Conservation (phyloP, 257 asterid genomes). For the Solanum neorickii region DNA sequence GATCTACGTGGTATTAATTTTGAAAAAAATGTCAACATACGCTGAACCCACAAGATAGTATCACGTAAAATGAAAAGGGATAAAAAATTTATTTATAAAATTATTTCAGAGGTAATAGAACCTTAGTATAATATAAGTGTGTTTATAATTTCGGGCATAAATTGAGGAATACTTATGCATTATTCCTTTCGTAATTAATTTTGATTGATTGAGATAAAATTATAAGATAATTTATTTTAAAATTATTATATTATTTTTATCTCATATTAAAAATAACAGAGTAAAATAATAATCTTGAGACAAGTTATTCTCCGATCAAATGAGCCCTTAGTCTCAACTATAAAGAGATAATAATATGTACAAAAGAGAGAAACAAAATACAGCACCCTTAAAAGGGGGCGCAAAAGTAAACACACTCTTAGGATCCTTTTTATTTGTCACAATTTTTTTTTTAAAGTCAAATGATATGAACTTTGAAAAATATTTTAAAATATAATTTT, state of each 20-base stretch:
- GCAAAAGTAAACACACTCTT: background rate
- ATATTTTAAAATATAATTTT: too few species aligned
- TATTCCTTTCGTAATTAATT: background rate
- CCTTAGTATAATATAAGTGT: too few species aligned
- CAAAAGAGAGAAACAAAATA: background rate
- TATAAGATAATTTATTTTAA: rapidly evolving
- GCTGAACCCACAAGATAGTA: too few species aligned
- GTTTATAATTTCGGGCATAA: too few species aligned
- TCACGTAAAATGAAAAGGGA: too few species aligned
- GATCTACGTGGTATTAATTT: too few species aligned
- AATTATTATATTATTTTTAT: background rate
- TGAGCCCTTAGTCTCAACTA: background rate
- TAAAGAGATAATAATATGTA: background rate
- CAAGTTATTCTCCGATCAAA: too few species aligned
- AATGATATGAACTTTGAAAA: background rate
- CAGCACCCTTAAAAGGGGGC: background rate
- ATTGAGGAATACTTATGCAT: rapidly evolving
- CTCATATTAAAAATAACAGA: rapidly evolving
- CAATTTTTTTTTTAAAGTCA: background rate
- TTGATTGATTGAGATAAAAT: background rate
- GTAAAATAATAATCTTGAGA: rapidly evolving
- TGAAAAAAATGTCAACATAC: too few species aligned
- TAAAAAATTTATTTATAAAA: too few species aligned
- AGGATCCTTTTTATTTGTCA: too few species aligned
- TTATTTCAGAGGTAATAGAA: rapidly evolving